Conservation (phyloP, 805 yeast species). For the Candida krabiensis region DNA sequence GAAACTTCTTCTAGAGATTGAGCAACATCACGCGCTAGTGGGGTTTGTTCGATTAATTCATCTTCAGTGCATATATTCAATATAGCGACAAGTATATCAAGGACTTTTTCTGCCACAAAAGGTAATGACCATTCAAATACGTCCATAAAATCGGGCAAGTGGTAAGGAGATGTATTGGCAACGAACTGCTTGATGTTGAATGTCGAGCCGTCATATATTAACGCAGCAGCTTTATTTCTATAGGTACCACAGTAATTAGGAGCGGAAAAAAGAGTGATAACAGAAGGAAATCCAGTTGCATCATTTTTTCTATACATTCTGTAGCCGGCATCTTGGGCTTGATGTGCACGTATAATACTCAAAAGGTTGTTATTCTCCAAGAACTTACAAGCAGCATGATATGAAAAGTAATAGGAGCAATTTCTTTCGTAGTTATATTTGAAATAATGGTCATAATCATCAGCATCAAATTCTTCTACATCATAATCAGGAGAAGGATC, state of each 20-base stretch:
- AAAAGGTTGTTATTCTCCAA: constrained; percentile 74
- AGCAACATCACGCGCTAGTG: constrained; percentile 43
- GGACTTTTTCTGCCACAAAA: constrained; percentile 92
- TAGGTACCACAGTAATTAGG: constrained; percentile 92
- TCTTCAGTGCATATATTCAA: constrained; percentile 93
- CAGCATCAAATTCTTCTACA: constrained; percentile 36
- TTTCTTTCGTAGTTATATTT: constrained; percentile 77
- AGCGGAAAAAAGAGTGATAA: constrained; percentile 89
- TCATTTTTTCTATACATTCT: constrained; percentile 85
- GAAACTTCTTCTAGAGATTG: constrained; percentile 30
- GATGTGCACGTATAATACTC: constrained; percentile 90
- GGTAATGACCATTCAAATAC: constrained; percentile 97
- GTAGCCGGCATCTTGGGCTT: constrained; percentile 96
- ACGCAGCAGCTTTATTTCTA: constrained; percentile 90
- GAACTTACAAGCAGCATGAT: constrained; percentile 75
- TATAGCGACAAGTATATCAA: constrained; percentile 87
- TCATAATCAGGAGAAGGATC: constrained; percentile 92
- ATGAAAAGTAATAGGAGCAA: constrained; percentile 87
- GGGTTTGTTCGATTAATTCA: constrained; percentile 75
- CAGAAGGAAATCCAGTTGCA: constrained; percentile 82
- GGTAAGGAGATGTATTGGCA: constrained; percentile 87
- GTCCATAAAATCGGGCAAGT: constrained; percentile 96
- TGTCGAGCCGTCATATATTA: constrained; percentile 86
- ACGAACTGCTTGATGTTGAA: constrained; percentile 95
- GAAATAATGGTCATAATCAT: constrained; percentile 45